Evolutionary conservation across 345 rosid species (phyloP).

Genomic region (Heritiera fomes): DNA sequence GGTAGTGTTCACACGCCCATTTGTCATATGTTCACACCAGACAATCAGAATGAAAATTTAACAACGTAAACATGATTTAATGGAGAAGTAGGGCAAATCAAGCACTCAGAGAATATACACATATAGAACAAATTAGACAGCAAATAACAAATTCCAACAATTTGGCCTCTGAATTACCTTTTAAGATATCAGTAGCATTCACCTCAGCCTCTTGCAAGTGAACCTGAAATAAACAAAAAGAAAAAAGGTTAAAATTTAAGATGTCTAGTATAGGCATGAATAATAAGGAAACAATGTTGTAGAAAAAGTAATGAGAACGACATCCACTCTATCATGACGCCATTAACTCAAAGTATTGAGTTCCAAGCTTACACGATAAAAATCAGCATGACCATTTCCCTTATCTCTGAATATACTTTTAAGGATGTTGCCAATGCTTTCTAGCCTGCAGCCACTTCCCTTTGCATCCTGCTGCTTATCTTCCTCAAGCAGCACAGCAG

Average conservation of each 20-base stretch:
- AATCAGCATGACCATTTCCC: slow-evolving; percentile 56
- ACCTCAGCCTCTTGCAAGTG: slow-evolving; percentile 79
- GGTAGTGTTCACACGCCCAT: not conserved
- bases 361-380: slow-evolving; percentile 72
- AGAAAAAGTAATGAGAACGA: slow-evolving; percentile 5
- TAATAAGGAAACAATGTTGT: slow-evolving; percentile 5
- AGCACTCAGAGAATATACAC: not conserved
- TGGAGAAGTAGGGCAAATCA: slow-evolving; percentile 3
- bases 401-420: slow-evolving; percentile 68
- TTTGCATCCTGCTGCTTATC: slow-evolving; percentile 58
- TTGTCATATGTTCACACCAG: slow-evolving; percentile 13
- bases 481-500: slow-evolving; percentile 70
- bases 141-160: slow-evolving; percentile 14
- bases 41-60: not conserved
- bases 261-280: not conserved
- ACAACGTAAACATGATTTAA: slow-evolving; percentile 9
- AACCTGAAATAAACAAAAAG: slow-evolving; percentile 50
- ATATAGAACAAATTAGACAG: slow-evolving; percentile 6
- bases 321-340: not conserved
- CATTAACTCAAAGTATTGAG: slow-evolving; percentile 2
- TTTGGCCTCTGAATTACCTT: slow-evolving; percentile 51
- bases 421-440: slow-evolving; percentile 69
- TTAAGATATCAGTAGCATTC: slow-evolving; percentile 49
- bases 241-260: slow-evolving; percentile 20
- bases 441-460: slow-evolving; percentile 65